phyloP scores from a whole-genome alignment of 306 rosid genomes.

The Casuarina equisetifolia region DNA sequence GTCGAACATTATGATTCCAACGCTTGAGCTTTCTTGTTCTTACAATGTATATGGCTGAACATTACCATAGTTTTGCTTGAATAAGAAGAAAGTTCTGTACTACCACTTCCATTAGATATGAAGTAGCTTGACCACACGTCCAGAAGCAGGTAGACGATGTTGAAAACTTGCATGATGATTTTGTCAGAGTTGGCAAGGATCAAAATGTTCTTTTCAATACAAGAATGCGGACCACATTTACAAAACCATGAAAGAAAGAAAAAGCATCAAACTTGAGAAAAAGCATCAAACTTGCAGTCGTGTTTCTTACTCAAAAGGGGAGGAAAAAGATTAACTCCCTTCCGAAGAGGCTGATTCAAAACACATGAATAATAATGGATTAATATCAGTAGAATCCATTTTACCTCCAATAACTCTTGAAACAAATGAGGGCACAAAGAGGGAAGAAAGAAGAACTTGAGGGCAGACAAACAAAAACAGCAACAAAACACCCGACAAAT shows the following conservation, averaged over 20 bases:
- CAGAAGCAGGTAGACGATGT: too few species aligned
- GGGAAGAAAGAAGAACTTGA: background rate
- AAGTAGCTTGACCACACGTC: too few species aligned
- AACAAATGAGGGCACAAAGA: background rate
- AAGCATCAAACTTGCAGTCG: background rate
- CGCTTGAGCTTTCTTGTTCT: background rate
- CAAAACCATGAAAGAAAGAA: background rate
- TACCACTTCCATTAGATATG: too few species aligned
- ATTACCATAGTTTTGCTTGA: background rate
- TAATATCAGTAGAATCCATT: too few species aligned
- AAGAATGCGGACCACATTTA: background rate
- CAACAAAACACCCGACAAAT: background rate
- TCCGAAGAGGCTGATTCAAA: too few species aligned
- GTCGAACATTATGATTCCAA: slow-evolving; percentile 2
- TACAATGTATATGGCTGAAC: background rate
- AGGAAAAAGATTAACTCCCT: too few species aligned
- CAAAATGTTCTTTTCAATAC: background rate
- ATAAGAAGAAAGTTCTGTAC: too few species aligned
- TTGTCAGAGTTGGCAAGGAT: background rate
- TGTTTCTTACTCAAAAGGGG: background rate
- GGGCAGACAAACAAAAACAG: background rate
- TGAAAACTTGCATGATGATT: too few species aligned
- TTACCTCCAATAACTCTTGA: background rate
- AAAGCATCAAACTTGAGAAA: too few species aligned
- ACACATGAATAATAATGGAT: too few species aligned